Evolutionary conservation across 306 rosid species (phyloP).

Genomic region (Hylodesmum podocarpum): DNA sequence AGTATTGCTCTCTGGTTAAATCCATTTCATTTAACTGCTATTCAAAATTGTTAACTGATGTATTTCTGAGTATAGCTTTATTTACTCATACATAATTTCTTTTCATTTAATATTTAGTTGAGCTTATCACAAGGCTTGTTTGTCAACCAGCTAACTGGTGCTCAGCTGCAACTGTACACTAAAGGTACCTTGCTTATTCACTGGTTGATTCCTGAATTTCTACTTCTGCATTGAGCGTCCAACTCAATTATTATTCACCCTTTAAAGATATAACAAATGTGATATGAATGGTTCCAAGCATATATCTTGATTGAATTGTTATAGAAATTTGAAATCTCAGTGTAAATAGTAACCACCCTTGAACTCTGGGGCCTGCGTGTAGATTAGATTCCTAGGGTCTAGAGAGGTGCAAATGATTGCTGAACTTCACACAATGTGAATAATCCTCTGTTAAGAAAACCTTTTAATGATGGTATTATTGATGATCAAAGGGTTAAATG

Average conservation of each 20-base stretch:
- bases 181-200: slow-evolving; percentile 57
- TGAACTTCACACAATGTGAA: slow-evolving; percentile 2
- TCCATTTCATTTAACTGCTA: slow-evolving; percentile 1
- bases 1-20: slow-evolving; percentile 7
- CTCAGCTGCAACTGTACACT: slow-evolving; percentile 45
- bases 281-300: slow-evolving; percentile 4
- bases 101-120: slow-evolving; percentile 57
- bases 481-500: too few relatives aligned
- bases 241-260: slow-evolving; percentile 10
- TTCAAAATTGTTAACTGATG: slow-evolving; percentile 10
- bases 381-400: slow-evolving; percentile 21
- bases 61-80: slow-evolving; percentile 3
- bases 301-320: slow-evolving; percentile 15
- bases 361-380: not conserved
- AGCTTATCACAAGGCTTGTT: slow-evolving; percentile 49
- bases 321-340: not conserved
- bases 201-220: slow-evolving; percentile 24
- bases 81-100: slow-evolving; percentile 19
- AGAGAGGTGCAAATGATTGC: not conserved
- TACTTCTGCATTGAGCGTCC: slow-evolving; percentile 9
- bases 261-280: not conserved
- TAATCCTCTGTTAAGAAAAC: not conserved
- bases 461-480: not conserved
- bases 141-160: slow-evolving; percentile 43
- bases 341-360: not conserved